phyloP scores from a whole-genome alignment of 1,139 yeast genomes.

The Nadsonia starkeyi-henricii region DNA sequence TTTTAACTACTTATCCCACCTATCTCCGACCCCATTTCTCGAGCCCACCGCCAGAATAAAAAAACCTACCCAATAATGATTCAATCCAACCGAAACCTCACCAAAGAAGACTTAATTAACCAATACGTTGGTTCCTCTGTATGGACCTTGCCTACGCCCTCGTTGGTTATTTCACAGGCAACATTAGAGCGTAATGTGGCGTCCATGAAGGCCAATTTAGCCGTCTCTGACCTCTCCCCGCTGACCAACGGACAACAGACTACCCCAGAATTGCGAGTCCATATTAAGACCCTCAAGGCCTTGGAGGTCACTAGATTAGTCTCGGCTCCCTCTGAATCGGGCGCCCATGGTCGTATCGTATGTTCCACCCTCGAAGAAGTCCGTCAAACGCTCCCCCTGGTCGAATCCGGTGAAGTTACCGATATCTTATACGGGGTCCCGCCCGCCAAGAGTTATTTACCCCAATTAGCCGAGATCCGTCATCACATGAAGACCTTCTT shows the following conservation, averaged over 20 bases:
- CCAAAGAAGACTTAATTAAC: not conserved
- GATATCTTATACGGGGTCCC: slow-evolving; percentile 66
- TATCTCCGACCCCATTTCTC: too few relatives aligned
- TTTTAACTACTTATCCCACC: too few relatives aligned
- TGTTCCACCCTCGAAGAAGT: slow-evolving; percentile 64
- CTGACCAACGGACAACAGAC: slow-evolving; percentile 1
- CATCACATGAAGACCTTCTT: slow-evolving; percentile 10
- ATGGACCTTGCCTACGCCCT: slow-evolving; percentile 40
- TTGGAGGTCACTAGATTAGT: slow-evolving; percentile 34
- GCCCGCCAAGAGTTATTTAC: slow-evolving; percentile 35
- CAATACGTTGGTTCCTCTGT: slow-evolving; percentile 18
- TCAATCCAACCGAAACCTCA: not conserved
- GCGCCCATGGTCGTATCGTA: slow-evolving; percentile 33
- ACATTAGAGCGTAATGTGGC: slow-evolving; percentile 27
- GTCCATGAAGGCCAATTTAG: slow-evolving; percentile 27
- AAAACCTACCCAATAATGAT: too few relatives aligned
- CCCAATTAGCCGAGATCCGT: slow-evolving; percentile 34
- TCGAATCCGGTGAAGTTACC: slow-evolving; percentile 31
- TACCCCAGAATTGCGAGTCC: slow-evolving; percentile 40
- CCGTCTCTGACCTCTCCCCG: slow-evolving; percentile 6
- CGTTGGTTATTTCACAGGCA: slow-evolving; percentile 31
- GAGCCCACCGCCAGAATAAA: too few relatives aligned
- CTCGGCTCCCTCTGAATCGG: slow-evolving; percentile 32
- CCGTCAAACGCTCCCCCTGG: slow-evolving; percentile 36
- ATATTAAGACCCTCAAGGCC: slow-evolving; percentile 63